These are phyloP conservation scores for Musa beccarii DNA, from an alignment of 176 grass and related monocot species.

Conservation along the genomic window DNA sequence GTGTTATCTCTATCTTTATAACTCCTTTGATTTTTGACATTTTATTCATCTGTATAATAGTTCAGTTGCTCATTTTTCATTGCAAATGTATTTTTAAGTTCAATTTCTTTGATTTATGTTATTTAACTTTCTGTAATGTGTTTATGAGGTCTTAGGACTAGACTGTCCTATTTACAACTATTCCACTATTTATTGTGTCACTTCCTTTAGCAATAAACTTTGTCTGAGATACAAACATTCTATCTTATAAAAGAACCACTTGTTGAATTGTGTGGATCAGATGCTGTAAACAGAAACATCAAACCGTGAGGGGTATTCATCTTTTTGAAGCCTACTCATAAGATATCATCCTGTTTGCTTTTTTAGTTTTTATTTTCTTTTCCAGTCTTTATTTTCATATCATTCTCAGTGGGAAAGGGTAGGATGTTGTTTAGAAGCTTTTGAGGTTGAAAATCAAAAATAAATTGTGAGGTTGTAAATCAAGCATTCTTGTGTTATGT, in stretches of 20 bases:
- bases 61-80: neutral
- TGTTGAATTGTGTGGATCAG: neutral
- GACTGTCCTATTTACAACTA: neutral
- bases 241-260: neutral
- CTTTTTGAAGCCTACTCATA: neutral
- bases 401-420: neutral
- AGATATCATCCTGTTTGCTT: neutral
- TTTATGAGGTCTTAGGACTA: neutral
- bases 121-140: neutral
- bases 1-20: slow-evolving; percentile 1
- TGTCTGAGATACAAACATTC: neutral
- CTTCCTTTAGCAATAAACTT: neutral
- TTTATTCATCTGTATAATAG: no score
- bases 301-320: no score
- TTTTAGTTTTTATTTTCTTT: neutral
- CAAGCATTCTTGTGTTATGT: neutral
- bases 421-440: neutral
- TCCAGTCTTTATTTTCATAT: neutral
- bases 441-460: neutral
- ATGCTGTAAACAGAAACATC: neutral
- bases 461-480: neutral
- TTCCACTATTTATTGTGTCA: neutral
- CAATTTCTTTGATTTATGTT: neutral
- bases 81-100: neutral
- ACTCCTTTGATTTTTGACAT: neutral